Evolutionary conservation across 805 yeast species (phyloP), one percentile per base, ranked within the genome.

Genomic region (Starmerella bombicola): DNA sequence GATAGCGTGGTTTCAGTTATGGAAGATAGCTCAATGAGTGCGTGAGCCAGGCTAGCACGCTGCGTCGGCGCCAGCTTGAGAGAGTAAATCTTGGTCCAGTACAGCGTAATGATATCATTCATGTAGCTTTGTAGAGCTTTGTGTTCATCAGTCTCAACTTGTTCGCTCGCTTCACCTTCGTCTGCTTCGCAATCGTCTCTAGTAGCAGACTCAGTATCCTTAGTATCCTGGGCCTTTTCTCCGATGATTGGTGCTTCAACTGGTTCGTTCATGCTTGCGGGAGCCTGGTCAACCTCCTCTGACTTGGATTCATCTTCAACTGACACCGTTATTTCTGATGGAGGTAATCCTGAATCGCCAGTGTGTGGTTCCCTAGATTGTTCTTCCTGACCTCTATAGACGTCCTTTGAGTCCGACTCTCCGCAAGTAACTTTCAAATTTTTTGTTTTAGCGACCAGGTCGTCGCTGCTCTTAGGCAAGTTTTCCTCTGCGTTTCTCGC

Each of bases 71-170:
- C 5, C 5, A 40, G 32, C 15, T 39, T 35, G n/a, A 39, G 40
- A 16, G 19, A 17, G 4, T 13, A 12, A 10, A 47, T 35, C 2
- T n/a, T 17, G 10, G 23, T 15, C 49, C 50, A 42, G 36, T 47
- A 47, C 7, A 35, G 23, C 2, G 20, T 25, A 4, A 43, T 20
- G 5, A 37, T 35, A 5, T 32, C 37, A 8, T 16, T 16, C 13
- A 42, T 26, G 3, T n/a, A 12, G 22, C 20, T 18, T 4, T 16
- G 4, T 7, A 29, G 18, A 4, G 25, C 38, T n/a, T 17, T 12
- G 23, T 5, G n/a, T 17, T 34, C 37, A 13, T 29, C 17, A 9
- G 18, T 17, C 17, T 29, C 32, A 17, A 9, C 18, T 8, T 9
- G 17, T 15, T 29, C 15, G 18, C 17, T 10, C 12, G 26, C 26